Base-by-base conservation (phyloP, 2,329 filamentous ascomycete species). In the Ophiostoma himal-ulmi region DNA sequence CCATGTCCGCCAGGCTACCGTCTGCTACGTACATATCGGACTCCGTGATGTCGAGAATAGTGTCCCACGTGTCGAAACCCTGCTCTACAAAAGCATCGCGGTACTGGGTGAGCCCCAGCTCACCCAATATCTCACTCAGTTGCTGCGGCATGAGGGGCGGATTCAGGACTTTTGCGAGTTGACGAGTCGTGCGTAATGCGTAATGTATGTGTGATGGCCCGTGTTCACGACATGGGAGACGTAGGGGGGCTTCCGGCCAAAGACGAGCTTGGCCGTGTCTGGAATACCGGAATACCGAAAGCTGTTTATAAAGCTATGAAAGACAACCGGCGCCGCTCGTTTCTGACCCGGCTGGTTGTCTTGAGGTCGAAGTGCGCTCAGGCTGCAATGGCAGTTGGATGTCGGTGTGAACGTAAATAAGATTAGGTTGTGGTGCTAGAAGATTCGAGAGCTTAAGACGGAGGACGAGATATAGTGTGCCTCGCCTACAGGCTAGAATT, bases 61-160 rank as follows among this genome's bases (percentile, higher is more conserved):
- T 93, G 44, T 93, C 90, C 92, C 92, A 94, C 13, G 89, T 88
- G 78, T 95, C 92, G 78, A 95, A 95, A 3, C 92, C 92, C 79
- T 94, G 91, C 69, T 91, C 87, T 62, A 92, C 78, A 75, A 95
- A 91, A 70, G 83, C 81, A 74, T 89, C 84, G 72, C 91, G 85
- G 81, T 95, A 94, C 80, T 93, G 90, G 80, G 87, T 83, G 78
- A 95, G 84, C 77, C 91, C 91, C 83, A 94, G 83, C 83, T 91
- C 90, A 80, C 86, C 85, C 78, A 94, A 88, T 74, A 89, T 85
- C 52, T 83, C 80, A 74, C 83, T 86, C 76, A 95, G 82, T 78
- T 87, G 85, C 74, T 80, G 81, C 84, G 84, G 87, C 88, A 90
- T 90, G 73, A 39, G 54, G 64, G 37, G 62, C 62, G 62, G 62